Evolutionary conservation across 768 basidiomycete species (phyloP), one percentile per base, ranked within the genome.

Genomic region (Guyanaporus albipodus): DNA sequence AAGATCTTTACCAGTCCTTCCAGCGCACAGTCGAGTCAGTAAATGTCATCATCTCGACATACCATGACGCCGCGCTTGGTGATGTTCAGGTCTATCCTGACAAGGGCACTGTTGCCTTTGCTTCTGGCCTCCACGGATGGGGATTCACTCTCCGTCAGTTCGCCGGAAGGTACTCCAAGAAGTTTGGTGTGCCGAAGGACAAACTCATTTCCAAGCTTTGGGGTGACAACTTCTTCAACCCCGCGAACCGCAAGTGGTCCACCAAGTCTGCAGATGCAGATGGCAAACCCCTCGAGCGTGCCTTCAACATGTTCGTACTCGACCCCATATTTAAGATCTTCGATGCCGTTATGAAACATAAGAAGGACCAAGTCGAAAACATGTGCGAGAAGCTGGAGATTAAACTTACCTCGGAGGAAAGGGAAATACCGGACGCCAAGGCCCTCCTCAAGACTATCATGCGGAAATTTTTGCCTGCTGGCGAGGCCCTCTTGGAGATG

Each of bases 141-240:
- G 94, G 84, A 42, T 98, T 99, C 79, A 94, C 95, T 54, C 91
- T 99, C 63, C 91, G 93, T 65, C 91, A 98, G 70, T 99, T 99
- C 69, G 93, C 96, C 40, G 64, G 67, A 53, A 85, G 94, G 48
- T 99, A 99, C 71, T 80, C 90, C 56, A 98, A 97, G 80, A 97
- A 91, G 72, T 99, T 99, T 61, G 93, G 94, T 82, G 94, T 97
- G 17, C 89, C 94, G 73, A 94, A 94, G 75, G 87, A 89, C 55
- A 98, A 98, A 81, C 91, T 99, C 82, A 95, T 99, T 87, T 59
- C 69, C 50, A 94, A 88, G 74, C 83, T 99, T 38, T 99, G 96
- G 96, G 96, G 96, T 44, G 96, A 99, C 78, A 97, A 97, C 78
- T 99, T 75, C 78, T 98, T 98, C 81, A 99, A 98, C 78, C 90